Evolutionary conservation across 768 basidiomycete species (phyloP), one percentile per base, ranked within the genome.

Genomic region (Hortiboletus campestris): DNA sequence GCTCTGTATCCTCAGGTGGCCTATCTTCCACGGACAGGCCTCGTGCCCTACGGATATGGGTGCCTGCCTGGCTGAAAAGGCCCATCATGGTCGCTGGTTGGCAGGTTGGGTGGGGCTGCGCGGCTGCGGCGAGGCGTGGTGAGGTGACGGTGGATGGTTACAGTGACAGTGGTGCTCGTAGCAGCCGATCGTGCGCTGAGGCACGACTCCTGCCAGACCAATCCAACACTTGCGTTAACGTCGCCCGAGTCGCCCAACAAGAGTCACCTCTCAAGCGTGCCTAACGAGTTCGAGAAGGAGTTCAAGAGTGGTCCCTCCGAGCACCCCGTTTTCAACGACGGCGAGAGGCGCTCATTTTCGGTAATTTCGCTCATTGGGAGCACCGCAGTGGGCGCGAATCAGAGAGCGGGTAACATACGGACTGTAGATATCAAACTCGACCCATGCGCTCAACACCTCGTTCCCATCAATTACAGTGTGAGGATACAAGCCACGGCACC

Each of bases 1-100:
- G 87, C 65, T 92, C 85, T 39, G 88, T 88, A 69, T 91, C 91
- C 60, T 89, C 88, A 47, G 88, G 89, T 51, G 83, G 76, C 68
- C 82, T 86, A 68, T 87, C 86, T 47, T 84, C 82, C 69, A 84
- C 80, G 70, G 80, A 77, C 58, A 80, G 70, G 62, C 80, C 84
- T 73, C 87, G 87, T 78, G 86, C 84, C 77, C 83, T 82, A 54
- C 78, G 83, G 62, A 86, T 77, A 69, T 80, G 80, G 62, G 80
- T 80, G 53, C 83, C 80, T 42, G 87, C 84, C 75, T 83, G 81
- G 72, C 78, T 85, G 77, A 91, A 88, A 59, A 91, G 77, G 69
- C 86, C 85, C 86, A 90, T 85, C 89, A 91, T 91, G 70, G 69
- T 63, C 61, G 65, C 49, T 60, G 58, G 46, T 49, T 40, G 55